Evolutionary conservation across 352 stramenopile genomes (phyloP).

Genomic region (Phytopythium helicoides): DNA sequence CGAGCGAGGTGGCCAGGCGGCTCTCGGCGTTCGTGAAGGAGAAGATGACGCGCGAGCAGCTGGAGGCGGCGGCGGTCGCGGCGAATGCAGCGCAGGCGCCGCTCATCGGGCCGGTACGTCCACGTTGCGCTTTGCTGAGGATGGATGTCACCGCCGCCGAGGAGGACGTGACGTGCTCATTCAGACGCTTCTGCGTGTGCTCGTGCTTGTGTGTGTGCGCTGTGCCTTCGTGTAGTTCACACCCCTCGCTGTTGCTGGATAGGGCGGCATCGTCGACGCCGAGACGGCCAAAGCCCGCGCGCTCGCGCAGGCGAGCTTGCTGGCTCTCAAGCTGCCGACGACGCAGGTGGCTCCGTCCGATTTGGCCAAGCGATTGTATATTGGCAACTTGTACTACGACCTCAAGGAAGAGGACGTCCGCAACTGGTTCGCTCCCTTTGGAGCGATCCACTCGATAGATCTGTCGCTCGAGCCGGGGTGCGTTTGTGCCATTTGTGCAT

Average conservation of each 20-base stretch:
- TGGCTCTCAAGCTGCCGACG: slow-evolving; percentile 52
- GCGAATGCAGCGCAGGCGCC: slow-evolving; percentile 7
- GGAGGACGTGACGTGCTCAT: slow-evolving; percentile 5
- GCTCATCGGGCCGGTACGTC: slow-evolving; percentile 3
- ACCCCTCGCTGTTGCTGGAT: slow-evolving; percentile 32
- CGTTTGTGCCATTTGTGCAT: background rate
- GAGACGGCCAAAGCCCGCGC: slow-evolving; percentile 56
- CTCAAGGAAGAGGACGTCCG: slow-evolving; percentile 80
- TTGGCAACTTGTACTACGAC: slow-evolving; percentile 82
- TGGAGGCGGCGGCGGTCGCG: slow-evolving; percentile 15
- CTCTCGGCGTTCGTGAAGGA: slow-evolving; percentile 68
- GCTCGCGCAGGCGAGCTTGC: slow-evolving; percentile 65
- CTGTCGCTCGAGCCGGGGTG: slow-evolving; percentile 76
- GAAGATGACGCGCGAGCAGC: slow-evolving; percentile 42
- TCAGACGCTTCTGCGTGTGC: slow-evolving; percentile 5
- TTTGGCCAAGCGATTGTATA: slow-evolving; percentile 71
- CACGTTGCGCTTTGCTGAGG: background rate
- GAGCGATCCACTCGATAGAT: slow-evolving; percentile 69
- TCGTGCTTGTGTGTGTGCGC: slow-evolving; percentile 18
- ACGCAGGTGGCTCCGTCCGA: slow-evolving; percentile 52
- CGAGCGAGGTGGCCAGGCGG: slow-evolving; percentile 63
- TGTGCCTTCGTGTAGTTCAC: slow-evolving; percentile 42
- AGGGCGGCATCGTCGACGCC: slow-evolving; percentile 38
- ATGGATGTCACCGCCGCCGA: no score
- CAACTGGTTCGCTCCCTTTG: slow-evolving; percentile 62